These are phyloP conservation scores for Hypoxylon crocopeplum DNA, from an alignment of 495 filamentous ascomycete genomes.

Conservation along the genomic window DNA sequence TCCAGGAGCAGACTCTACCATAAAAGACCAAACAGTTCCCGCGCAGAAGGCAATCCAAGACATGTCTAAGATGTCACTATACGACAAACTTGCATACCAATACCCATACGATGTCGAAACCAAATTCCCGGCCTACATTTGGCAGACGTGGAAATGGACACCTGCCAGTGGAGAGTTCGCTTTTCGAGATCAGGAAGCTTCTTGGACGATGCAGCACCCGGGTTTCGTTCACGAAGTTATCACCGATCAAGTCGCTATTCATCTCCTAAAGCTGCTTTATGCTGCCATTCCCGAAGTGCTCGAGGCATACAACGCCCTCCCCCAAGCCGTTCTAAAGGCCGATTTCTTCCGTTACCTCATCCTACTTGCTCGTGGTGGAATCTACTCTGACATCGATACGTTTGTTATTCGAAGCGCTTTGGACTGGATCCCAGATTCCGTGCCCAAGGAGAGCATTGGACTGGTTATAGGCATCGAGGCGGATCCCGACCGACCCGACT, in stretches of 20 bases:
- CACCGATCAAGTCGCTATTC: conserved; percentile 82
- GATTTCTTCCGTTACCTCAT: conserved; percentile 99
- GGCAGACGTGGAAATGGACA: conserved; percentile 98
- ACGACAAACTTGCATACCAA: conserved; percentile 87
- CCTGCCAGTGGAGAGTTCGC: conserved; percentile 81
- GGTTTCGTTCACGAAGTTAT: conserved; percentile 96
- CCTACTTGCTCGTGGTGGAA: conserved; percentile 88
- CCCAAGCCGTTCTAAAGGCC: conserved; percentile 88
- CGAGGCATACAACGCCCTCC: conserved; percentile 88
- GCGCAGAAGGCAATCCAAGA: conserved; percentile 59
- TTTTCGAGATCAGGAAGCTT: conserved; percentile 83
- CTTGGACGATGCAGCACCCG: conserved; percentile 89
- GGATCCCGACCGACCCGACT: conserved; percentile 90
- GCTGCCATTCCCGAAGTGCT: conserved; percentile 85
- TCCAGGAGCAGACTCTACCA: conserved; percentile 6
- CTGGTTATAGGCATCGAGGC: conserved; percentile 95
- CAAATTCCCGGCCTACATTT: conserved; percentile 96
- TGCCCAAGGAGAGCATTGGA: conserved; percentile 79
- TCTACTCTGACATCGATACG: conserved; percentile 98
- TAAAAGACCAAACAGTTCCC: conserved; percentile 30
- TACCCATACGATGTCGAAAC: conserved; percentile 88
- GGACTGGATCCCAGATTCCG: conserved; percentile 83
- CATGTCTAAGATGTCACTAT: conserved; percentile 68
- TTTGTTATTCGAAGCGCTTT: conserved; percentile 78
- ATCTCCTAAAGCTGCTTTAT: conserved; percentile 86